Evolutionary conservation across 2,329 filamentous ascomycete genomes (phyloP), one percentile per base, ranked within the genome.

Genomic region (Fusarium transvaalense): DNA sequence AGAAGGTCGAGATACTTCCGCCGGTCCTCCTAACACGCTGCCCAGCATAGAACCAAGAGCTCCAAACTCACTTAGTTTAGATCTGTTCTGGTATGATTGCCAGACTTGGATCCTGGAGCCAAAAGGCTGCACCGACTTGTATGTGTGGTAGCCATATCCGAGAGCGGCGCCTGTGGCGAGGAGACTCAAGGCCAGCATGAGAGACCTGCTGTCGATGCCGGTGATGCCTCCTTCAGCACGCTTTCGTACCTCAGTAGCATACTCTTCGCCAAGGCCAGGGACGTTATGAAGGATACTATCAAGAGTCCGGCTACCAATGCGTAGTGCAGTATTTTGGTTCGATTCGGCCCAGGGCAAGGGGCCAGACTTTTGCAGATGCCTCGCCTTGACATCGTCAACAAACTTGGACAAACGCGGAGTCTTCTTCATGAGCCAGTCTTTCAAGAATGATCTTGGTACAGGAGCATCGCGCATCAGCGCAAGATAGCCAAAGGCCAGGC

Each of bases 401-500:
- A 80, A 81, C 14, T 43, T 69, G 3, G 71, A 74, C 13, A 81
- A 46, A 19, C 71, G 71, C 2, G 78, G 76, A 0, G 74, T 64
- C 50, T 79, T 74, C 10, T 75, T 61, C 25, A 68, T 56, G 3
- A 85, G 74, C 74, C 82, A 84, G 53, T 83, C 80, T 52, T 80
- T 77, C 14, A 81, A 55, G 51, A 81, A 81, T 13, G 77, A 72
- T 43, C 79, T 79, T 5, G 84, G 84, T 5, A 85, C 82, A 14
- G 78, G 74, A 10, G 80, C 78, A 54, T 82, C 80, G 23, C 91
- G 82, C 82, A 96, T 91, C 50, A 97, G 80, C 3, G 88, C 85
- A 35, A 98, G 82, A 76, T 97, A 97, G 13, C 90, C 96, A 73
- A 93, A 88, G 0, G 89, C 90, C 46, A 97, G 78, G 76, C 92